Conservation (phyloP, 1,284 basidiomycete genomes). For the Gomphus bonarii region DNA sequence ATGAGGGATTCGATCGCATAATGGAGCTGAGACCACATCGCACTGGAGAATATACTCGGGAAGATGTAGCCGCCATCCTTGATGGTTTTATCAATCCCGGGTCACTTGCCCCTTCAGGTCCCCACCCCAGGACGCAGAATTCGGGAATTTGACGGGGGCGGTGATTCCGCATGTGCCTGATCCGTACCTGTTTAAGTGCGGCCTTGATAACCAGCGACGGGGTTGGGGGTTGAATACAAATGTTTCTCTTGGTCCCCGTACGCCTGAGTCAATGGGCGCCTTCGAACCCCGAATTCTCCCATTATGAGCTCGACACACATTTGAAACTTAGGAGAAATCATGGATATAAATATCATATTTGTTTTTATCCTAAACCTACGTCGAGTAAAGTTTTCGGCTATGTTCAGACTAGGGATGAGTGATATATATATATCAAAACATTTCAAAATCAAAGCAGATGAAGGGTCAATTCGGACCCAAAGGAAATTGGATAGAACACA, state of each 20-base stretch:
- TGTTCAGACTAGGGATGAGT: not conserved
- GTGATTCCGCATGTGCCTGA: not conserved
- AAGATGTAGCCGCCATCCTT: conserved; percentile 42
- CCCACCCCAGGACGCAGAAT: not conserved
- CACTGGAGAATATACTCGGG: conserved; percentile 34
- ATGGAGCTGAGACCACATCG: conserved; percentile 32
- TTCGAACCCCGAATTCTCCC: not conserved
- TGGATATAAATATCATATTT: not conserved
- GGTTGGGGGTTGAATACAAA: too few species aligned
- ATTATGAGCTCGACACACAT: not conserved
- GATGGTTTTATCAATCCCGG: conserved; percentile 36
- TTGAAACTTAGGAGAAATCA: too few species aligned
- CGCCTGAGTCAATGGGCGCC: too few species aligned
- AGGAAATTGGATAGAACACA: not conserved
- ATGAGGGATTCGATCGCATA: conserved; percentile 54
- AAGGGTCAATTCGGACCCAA: not conserved
- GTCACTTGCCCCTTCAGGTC: not conserved
- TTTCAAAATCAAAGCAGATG: not conserved
- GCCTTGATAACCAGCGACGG: not conserved
- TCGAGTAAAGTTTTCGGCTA: not conserved
- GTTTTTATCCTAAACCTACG: not conserved
- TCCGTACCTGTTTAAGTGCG: not conserved
- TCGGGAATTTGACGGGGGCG: conserved; percentile 1
- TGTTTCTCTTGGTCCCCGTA: too few species aligned
- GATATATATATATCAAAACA: not conserved